Conservation (phyloP, 768 basidiomycete genomes). For the Pholiota molesta region DNA sequence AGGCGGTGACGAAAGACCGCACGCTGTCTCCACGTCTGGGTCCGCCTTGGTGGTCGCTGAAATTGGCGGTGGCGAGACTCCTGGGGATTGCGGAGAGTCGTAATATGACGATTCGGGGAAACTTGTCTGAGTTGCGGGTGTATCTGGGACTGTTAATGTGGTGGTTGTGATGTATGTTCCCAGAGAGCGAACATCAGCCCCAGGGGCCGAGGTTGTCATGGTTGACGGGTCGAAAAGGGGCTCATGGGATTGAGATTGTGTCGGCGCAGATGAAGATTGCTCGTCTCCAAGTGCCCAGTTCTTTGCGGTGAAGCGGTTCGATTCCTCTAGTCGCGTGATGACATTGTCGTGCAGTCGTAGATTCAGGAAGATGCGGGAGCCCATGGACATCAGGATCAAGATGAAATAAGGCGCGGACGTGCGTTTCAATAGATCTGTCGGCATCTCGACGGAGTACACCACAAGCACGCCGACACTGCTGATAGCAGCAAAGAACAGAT, state of each 20-base stretch:
- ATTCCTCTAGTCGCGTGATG: conserved; percentile 21
- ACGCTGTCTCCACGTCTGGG: neutral
- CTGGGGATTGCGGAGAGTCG: conserved; percentile 9
- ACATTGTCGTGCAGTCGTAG: conserved; percentile 26
- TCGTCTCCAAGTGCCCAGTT: conserved; percentile 18
- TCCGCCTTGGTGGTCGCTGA: neutral
- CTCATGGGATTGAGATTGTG: neutral
- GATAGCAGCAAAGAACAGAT: conserved; percentile 27
- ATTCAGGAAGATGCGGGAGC: conserved; percentile 34
- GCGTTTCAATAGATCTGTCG: conserved; percentile 30
- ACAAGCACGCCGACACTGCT: conserved; percentile 30
- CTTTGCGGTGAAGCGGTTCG: conserved; percentile 22
- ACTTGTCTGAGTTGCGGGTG: conserved; percentile 14
- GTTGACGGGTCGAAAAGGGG: neutral
- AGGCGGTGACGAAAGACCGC: conserved; percentile 4
- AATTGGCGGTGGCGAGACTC: neutral
- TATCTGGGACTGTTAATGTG: conserved; percentile 17
- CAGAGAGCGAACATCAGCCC: conserved; percentile 9
- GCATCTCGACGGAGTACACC: conserved; percentile 29
- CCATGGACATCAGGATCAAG: conserved; percentile 34
- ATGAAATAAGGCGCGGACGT: conserved; percentile 30
- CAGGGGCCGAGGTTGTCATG: conserved; percentile 2
- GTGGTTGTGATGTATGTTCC: conserved; percentile 16
- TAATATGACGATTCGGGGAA: conserved; percentile 16
- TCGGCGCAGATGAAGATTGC: neutral